These are phyloP conservation scores for Zygoascus sp. DNA, from an alignment of 1,139 yeast species.

Conservation along the genomic window DNA sequence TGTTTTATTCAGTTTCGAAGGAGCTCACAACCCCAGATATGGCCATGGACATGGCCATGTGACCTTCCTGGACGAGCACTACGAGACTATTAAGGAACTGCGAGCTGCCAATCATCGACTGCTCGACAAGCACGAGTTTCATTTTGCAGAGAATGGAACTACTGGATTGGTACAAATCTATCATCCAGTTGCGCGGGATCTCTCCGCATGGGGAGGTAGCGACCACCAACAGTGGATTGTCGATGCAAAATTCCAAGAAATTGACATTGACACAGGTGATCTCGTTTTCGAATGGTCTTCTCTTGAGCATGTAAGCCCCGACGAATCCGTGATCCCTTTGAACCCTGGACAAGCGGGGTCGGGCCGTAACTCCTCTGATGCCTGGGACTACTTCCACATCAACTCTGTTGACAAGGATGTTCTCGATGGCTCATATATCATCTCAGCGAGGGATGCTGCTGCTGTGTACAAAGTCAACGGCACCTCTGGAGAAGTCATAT, in stretches of 20 bases:
- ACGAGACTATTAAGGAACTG: constrained; percentile 14
- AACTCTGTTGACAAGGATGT: constrained; percentile 42
- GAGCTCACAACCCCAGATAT: constrained; percentile 14
- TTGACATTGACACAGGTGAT: constrained; percentile 39
- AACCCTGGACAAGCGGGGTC: constrained; percentile 30
- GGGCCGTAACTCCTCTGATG: constrained; percentile 32
- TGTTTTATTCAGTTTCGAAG: constrained; percentile 15
- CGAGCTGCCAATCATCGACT: constrained; percentile 15
- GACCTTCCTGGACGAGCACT: constrained; percentile 16
- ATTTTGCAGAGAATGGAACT: constrained; percentile 13
- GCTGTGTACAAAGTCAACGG: constrained; percentile 39
- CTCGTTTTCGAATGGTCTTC: constrained; percentile 41
- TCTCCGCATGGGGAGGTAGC: constrained; percentile 13
- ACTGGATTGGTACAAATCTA: constrained; percentile 17
- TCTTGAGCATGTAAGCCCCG: constrained; percentile 38
- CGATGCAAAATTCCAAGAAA: constrained; percentile 23
- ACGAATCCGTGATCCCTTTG: constrained; percentile 31
- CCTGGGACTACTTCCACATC: constrained; percentile 44
- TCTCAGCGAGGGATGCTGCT: constrained; percentile 40
- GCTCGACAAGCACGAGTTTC: constrained; percentile 20
- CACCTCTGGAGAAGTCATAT: constrained; percentile 38
- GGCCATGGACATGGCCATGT: constrained; percentile 20
- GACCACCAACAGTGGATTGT: constrained; percentile 14
- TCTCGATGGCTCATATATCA: constrained; percentile 37
- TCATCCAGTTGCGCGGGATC: constrained; percentile 15